These are phyloP conservation scores for Phlyctochytrium arcticum DNA, from an alignment of 192 early-diverging fungal species.

Conservation along the genomic window DNA sequence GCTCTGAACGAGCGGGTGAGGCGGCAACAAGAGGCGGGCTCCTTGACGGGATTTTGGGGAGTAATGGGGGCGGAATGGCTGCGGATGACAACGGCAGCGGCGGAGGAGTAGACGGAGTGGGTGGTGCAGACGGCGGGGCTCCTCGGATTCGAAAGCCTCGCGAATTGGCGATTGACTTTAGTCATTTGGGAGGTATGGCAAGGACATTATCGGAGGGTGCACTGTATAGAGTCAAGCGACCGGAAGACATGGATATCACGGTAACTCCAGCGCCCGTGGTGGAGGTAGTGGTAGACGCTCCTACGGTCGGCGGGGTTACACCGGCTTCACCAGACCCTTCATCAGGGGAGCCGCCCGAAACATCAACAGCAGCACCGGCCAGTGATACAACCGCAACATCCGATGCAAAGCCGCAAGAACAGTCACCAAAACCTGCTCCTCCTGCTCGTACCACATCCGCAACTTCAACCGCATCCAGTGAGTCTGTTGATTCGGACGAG, in stretches of 20 bases:
- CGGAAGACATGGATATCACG: constrained; percentile 16
- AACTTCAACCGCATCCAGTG: too few species aligned
- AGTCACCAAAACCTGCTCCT: not conserved
- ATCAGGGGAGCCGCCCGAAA: not conserved
- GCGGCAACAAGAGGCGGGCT: not conserved
- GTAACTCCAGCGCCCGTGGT: not conserved
- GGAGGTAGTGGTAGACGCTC: not conserved
- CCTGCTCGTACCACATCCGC: too few species aligned
- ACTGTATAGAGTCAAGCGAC: constrained; percentile 11
- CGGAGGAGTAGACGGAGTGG: not conserved
- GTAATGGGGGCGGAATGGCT: too few species aligned
- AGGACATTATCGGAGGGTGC: constrained; percentile 33
- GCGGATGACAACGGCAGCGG: not conserved
- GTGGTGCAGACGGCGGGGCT: not conserved
- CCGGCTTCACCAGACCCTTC: too few species aligned
- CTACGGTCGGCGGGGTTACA: too few species aligned
- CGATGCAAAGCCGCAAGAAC: not conserved
- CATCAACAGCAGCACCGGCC: not conserved
- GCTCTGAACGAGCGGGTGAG: not conserved
- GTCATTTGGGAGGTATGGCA: constrained; percentile 34
- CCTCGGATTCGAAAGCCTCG: too few species aligned
- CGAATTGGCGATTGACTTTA: constrained; percentile 31
- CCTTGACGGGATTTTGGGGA: not conserved
- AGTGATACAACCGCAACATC: not conserved
- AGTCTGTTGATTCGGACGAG: too few species aligned